phyloP scores from a whole-genome alignment of 2,329 filamentous ascomycete species.

The Clonostachys rosea region DNA sequence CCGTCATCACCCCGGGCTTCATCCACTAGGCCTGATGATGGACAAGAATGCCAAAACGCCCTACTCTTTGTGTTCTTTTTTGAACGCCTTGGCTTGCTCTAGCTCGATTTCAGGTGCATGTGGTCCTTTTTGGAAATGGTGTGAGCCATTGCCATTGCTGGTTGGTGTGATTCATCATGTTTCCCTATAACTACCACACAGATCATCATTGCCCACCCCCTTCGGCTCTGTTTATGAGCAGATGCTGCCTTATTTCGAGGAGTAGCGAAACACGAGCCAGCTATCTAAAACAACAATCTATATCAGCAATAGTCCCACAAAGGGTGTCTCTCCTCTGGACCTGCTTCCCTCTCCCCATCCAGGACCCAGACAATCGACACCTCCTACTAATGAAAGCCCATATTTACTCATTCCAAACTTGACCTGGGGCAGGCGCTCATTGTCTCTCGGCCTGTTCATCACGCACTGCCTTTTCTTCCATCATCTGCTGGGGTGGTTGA shows the following conservation, averaged over 20 bases:
- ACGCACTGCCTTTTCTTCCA: conserved; percentile 2
- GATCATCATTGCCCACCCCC: not conserved
- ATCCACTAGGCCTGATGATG: no score
- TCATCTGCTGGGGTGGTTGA: conserved; percentile 22
- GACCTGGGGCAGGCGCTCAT: conserved; percentile 15
- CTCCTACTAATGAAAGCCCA: conserved; percentile 7
- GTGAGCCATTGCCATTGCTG: not conserved
- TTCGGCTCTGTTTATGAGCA: not conserved
- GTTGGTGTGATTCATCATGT: not conserved
- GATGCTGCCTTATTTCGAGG: conserved; percentile 2
- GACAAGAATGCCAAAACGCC: no score
- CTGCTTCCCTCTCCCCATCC: no score
- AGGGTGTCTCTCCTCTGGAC: conserved; percentile 10
- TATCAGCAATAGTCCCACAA: conserved; percentile 13
- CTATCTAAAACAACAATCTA: conserved; percentile 16
- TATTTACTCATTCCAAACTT: conserved; percentile 24
- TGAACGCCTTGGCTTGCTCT: no score
- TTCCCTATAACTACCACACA: not conserved
- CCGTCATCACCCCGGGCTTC: no score
- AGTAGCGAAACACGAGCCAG: conserved; percentile 8
- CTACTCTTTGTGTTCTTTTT: no score
- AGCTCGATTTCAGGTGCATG: no score
- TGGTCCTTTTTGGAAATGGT: no score
- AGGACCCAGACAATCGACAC: conserved; percentile 14
- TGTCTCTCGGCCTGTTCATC: conserved; percentile 28